These are phyloP conservation scores for Thraustotheca clavata DNA, from an alignment of 352 stramenopile genomes.

Conservation along the genomic window DNA sequence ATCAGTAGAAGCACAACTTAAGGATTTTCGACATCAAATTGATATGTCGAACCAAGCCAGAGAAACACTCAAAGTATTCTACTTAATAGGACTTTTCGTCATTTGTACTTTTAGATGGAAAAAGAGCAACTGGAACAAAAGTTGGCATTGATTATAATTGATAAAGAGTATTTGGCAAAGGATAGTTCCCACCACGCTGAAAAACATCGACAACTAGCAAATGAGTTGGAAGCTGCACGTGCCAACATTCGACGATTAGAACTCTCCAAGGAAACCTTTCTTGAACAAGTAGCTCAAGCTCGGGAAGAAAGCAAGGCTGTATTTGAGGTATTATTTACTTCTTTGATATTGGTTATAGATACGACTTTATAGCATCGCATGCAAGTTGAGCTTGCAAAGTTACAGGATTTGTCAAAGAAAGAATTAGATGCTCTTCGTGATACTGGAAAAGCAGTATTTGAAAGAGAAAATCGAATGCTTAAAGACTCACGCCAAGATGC, in stretches of 20 bases:
- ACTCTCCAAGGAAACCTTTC: conserved; percentile 31
- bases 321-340: conserved; percentile 33
- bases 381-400: conserved; percentile 50
- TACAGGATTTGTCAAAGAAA: conserved; percentile 56
- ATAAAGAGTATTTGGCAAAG: conserved; percentile 57
- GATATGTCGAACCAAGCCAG: not conserved
- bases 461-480: conserved; percentile 63
- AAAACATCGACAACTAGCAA: conserved; percentile 54
- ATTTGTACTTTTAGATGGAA: conserved; percentile 1
- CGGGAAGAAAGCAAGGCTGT: conserved; percentile 50
- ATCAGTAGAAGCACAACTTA: not conserved
- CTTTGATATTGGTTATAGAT: not conserved
- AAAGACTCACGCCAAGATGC: conserved; percentile 53
- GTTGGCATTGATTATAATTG: conserved; percentile 35
- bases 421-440: conserved; percentile 63
- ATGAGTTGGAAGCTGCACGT: conserved; percentile 44
- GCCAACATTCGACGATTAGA: conserved; percentile 35
- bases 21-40: not conserved
- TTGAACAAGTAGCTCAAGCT: conserved; percentile 32
- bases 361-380: conserved; percentile 23
- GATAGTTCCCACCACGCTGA: conserved; percentile 47
- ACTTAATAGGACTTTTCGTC: not conserved
- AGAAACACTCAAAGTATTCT: not conserved
- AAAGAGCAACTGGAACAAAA: conserved; percentile 39
- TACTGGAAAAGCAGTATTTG: conserved; percentile 52